Conservation (phyloP, 306 rosid genomes). For the Cucurbita maxima region DNA sequence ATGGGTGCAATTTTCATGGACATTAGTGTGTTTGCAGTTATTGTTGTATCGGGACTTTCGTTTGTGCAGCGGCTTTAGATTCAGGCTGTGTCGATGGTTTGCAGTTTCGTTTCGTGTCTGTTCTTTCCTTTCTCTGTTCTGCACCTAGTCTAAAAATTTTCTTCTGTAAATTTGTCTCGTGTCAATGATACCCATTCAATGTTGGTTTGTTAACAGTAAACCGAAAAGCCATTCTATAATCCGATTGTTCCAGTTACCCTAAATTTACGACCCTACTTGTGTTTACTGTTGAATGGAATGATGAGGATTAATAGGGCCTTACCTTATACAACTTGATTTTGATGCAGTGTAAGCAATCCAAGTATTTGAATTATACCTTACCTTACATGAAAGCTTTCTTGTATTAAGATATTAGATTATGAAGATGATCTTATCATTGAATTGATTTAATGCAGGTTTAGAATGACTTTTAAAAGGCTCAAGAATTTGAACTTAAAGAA, state of each 20-base stretch:
- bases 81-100: background rate
- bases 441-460: too few relatives aligned
- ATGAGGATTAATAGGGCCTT: background rate
- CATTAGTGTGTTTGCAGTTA: conserved; percentile 46
- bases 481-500: too few relatives aligned
- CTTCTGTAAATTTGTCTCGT: background rate
- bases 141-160: background rate
- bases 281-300: background rate
- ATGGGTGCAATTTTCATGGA: conserved; percentile 64
- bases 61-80: conserved; percentile 5
- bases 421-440: too few relatives aligned
- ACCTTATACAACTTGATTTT: background rate
- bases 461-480: too few relatives aligned
- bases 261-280: background rate
- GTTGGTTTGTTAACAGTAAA: background rate
- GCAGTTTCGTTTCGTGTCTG: background rate
- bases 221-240: background rate
- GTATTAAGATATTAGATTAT: too few relatives aligned
- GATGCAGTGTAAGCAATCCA: background rate
- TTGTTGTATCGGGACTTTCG: conserved; percentile 56
- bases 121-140: background rate
- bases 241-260: background rate
- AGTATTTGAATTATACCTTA: background rate
- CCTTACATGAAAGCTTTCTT: background rate
- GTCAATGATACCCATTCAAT: background rate